These are phyloP conservation scores for Periconia digitata DNA, from an alignment of 2,329 filamentous ascomycete species.

Conservation along the genomic window DNA sequence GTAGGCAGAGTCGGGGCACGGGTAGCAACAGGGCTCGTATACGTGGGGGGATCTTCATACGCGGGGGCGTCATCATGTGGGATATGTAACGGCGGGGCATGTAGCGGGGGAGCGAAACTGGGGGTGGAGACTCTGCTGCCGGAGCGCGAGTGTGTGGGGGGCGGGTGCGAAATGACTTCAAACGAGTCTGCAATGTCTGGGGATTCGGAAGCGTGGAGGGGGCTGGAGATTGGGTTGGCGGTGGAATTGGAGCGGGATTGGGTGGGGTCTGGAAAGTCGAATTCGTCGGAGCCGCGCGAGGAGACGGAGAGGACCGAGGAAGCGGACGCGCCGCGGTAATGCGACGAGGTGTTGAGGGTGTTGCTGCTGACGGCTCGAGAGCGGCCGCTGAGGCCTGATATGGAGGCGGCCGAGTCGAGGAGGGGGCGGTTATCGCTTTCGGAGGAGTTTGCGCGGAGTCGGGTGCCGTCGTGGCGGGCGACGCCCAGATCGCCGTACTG, in stretches of 20 bases:
- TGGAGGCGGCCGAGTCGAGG: slow-evolving; percentile 70
- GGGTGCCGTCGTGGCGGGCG: slow-evolving; percentile 74
- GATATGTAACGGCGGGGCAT: slow-evolving; percentile 27
- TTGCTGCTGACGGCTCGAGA: slow-evolving; percentile 28
- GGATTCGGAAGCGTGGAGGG: slow-evolving; percentile 36
- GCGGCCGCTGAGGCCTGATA: slow-evolving; percentile 43
- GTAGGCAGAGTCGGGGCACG: slow-evolving; percentile 38
- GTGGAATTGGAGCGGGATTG: slow-evolving; percentile 17
- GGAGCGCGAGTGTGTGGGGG: slow-evolving; percentile 34
- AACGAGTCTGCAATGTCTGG: no score
- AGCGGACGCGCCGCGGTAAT: slow-evolving; percentile 47
- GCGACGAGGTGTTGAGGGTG: slow-evolving; percentile 29
- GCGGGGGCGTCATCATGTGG: slow-evolving; percentile 38
- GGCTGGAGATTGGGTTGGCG: slow-evolving; percentile 9
- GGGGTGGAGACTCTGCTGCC: slow-evolving; percentile 21
- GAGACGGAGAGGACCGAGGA: slow-evolving; percentile 45
- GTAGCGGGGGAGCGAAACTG: neutral
- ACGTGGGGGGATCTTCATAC: slow-evolving; percentile 54
- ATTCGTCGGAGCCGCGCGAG: slow-evolving; percentile 42
- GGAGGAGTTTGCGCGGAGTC: slow-evolving; percentile 70
- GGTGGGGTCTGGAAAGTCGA: slow-evolving; percentile 28
- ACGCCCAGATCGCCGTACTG: slow-evolving; percentile 76
- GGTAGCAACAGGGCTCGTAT: slow-evolving; percentile 45
- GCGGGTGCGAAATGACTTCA: slow-evolving; percentile 46
- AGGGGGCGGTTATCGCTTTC: slow-evolving; percentile 73